These are phyloP conservation scores for Penicillium goetzii DNA, from an alignment of 495 filamentous ascomycete genomes.

Conservation along the genomic window DNA sequence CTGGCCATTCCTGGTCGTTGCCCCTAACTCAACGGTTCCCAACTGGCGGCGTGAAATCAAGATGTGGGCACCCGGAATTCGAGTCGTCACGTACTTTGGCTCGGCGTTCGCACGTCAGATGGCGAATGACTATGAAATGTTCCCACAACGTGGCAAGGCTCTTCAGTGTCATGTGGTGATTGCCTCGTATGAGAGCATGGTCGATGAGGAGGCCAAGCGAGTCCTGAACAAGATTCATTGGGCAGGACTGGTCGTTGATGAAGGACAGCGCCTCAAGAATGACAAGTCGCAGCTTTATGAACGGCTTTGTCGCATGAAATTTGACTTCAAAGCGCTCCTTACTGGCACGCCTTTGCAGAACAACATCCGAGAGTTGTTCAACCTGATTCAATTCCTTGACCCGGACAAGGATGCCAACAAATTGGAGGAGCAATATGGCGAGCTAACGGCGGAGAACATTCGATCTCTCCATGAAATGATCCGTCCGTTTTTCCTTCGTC, in stretches of 20 bases:
- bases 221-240: conserved; percentile 73
- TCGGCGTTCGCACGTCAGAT: conserved; percentile 68
- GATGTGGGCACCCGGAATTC: conserved; percentile 82
- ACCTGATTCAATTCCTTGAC: conserved; percentile 91
- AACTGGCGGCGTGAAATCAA: conserved; percentile 99
- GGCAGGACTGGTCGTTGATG: conserved; percentile 90
- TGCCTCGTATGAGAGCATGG: conserved; percentile 88
- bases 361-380: conserved; percentile 92
- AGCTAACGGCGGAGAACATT: conserved; percentile 79
- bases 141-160: conserved; percentile 59
- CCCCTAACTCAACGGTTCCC: conserved; percentile 90
- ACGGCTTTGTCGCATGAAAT: conserved; percentile 69
- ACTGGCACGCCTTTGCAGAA: conserved; percentile 95
- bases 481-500: conserved; percentile 76
- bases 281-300: conserved; percentile 82
- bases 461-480: conserved; percentile 80
- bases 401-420: conserved; percentile 64
- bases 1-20: conserved; percentile 92
- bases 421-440: conserved; percentile 74
- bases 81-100: conserved; percentile 91
- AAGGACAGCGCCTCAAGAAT: conserved; percentile 95
- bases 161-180: conserved; percentile 90
- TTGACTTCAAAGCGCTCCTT: conserved; percentile 79
- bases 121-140: conserved; percentile 80
- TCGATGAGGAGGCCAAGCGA: conserved; percentile 63